Evolutionary conservation across 1,284 basidiomycete genomes (phyloP).

Genomic region (Ceratobasidium sp.): DNA sequence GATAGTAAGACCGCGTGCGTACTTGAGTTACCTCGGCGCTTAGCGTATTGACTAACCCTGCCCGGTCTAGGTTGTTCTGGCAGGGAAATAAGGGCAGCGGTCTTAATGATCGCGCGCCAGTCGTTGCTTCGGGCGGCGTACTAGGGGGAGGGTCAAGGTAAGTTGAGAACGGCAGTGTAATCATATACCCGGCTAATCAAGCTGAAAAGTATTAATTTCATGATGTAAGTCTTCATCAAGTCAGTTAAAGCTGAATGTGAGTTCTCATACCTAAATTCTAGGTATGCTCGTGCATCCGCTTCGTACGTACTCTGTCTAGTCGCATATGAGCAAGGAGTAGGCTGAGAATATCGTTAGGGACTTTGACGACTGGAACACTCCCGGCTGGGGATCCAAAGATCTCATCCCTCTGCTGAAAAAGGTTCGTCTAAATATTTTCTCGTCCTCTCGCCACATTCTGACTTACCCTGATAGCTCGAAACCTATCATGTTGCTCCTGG

Average conservation of each 20-base stretch:
- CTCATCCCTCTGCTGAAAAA: constrained; percentile 31
- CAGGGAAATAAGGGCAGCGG: constrained; percentile 15
- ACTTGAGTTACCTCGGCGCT: background rate
- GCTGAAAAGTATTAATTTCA: constrained; percentile 25
- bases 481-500: constrained; percentile 35
- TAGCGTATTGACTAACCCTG: no score
- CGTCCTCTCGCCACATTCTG: background rate
- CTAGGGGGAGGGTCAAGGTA: background rate
- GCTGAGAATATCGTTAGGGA: background rate
- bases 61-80: constrained; percentile 18
- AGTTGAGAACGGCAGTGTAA: background rate
- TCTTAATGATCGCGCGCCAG: constrained; percentile 6
- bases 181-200: no score
- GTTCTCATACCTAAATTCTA: background rate
- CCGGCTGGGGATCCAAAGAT: constrained; percentile 22
- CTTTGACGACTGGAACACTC: constrained; percentile 40
- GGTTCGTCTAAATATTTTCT: background rate
- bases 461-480: background rate
- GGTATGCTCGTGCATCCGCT: background rate
- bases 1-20: constrained; percentile 27
- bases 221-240: constrained; percentile 5
- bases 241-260: no score
- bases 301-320: background rate
- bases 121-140: constrained; percentile 7
- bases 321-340: background rate